Percentiles rank a stretch among this genome's conserved stretches.
These are phyloP conservation scores for Aquilaria malaccensis DNA, from an alignment of 345 rosid genomes.

Conservation along the genomic window DNA sequence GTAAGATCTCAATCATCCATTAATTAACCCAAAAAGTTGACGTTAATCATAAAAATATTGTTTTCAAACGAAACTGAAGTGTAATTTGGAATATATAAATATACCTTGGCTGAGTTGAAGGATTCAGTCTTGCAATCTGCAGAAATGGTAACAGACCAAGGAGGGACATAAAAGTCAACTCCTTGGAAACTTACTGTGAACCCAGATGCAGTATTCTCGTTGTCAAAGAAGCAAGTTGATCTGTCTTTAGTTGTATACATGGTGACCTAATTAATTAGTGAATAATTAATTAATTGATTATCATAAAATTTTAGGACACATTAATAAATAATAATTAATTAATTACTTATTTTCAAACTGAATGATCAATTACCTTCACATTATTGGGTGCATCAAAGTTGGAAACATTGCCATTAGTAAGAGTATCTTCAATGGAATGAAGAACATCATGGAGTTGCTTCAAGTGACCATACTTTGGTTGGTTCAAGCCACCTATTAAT, in stretches of 20 bases:
- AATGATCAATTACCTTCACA: conserved; percentile 22
- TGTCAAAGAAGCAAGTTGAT: conserved; percentile 52
- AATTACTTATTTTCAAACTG: not conserved
- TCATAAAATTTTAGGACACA: not conserved
- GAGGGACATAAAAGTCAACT: conserved; percentile 32
- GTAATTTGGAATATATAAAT: too few relatives aligned
- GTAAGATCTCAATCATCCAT: too few relatives aligned
- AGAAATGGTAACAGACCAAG: conserved; percentile 71
- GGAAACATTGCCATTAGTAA: conserved; percentile 47
- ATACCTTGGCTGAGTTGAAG: conserved; percentile 62
- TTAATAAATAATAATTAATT: not conserved
- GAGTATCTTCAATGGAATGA: conserved; percentile 41
- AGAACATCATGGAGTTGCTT: conserved; percentile 54
- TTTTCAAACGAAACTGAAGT: not conserved
- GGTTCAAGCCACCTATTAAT: conserved; percentile 51
- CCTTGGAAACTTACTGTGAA: conserved; percentile 42
- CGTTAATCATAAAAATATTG: not conserved
- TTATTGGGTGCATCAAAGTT: conserved; percentile 29
- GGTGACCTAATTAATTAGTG: conserved; percentile 31
- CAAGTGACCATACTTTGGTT: conserved; percentile 77
- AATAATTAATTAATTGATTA: not conserved
- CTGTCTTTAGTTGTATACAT: conserved; percentile 23
- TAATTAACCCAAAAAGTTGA: not conserved
- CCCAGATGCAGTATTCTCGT: conserved; percentile 33
- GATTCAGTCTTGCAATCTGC: conserved; percentile 49